Evolutionary conservation across 768 basidiomycete genomes (phyloP), one percentile per base, ranked within the genome.

Genomic region (Clavaria fumosa): DNA sequence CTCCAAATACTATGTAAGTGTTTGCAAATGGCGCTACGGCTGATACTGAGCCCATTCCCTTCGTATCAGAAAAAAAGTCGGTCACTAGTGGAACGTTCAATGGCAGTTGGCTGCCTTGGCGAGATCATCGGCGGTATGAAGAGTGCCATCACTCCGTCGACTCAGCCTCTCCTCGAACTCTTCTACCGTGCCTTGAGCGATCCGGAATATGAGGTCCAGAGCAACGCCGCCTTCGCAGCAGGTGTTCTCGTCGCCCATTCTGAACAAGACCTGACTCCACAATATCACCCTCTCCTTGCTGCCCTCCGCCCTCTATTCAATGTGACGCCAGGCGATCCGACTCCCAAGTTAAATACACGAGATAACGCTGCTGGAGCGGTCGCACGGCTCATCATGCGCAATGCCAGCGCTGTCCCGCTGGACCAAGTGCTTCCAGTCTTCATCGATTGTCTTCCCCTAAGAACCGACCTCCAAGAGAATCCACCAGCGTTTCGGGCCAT

Each of bases 331-430:
- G 72, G 78, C 41, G 64, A 83, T 4, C 63, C 76, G n/a, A 51
- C 71, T 4, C 60, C 82, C 5, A 65, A 64, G 31, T 58, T 86
- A 43, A 91, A 90, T 53, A 90, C 90, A 14, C 79, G 79, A 44
- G 95, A 99, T 59, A 99, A 99, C 55, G 95, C 95, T n/a, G 72
- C 80, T 5, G 95, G 95, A 31, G 85, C 90, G 18, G 83, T 97
- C 37, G 75, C 76, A 4, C 78, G 95, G 11, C 68, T 97, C 53
- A 80, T 97, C 51, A 54, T 75, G 49, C 80, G 80, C 52, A 90
- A 89, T 57, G 59, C 69, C 3, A 53, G 62, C 9, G 86, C 78
- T 10, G 59, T 97, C 12, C 93, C 93, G 18, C 75, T 96, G 26
- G 84, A 89, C 35, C 79, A 88, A 57, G 88, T 95, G 36, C 70